Evolutionary conservation across 495 filamentous ascomycete genomes (phyloP), one percentile per base, ranked within the genome.

Genomic region (Choiromyces venosus): DNA sequence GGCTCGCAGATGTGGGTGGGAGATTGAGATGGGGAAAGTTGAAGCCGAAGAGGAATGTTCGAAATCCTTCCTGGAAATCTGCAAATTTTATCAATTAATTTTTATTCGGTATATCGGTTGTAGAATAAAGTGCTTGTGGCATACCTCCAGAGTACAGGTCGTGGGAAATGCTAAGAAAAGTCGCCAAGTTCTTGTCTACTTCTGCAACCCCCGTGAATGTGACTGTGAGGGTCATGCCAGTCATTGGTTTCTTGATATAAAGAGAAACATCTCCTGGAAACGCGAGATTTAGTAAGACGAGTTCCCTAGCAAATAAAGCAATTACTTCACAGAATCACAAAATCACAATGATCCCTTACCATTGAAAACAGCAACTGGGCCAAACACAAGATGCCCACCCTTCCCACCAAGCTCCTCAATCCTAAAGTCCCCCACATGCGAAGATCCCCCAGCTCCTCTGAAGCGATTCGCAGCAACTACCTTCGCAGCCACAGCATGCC

Each of bases 1-100:
- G 79, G 44, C 42, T 71, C n/a, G 64, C 56, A 37, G 79, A 81
- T 8, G 79, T 79, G 14, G 79, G 79, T 66, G 79, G 79, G 35
- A 81, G 79, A 35, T 81, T 81, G 36, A 81, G 36, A 56, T 78
- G 75, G 18, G 79, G 79, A 33, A 81, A 81, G 36, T 77, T 74
- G n/a, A 81, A 81, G 33, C 73, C 76, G 37, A 81, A 81, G 39
- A 81, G 69, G 40, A 81, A 81, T 75, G 75, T 81, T 56, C 76
- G 65, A 67, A 78, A 67, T 10, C 79, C 79, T 46, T 77, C 79
- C 10, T 78, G 67, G 36, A 81, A 69, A 46, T 81, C 79, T 81
- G 65, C 35, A 29, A 80, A 37, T 40, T 39, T 35, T 39, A 38
- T 65, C 35, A 61, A 61, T 61, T 4, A 19, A 67, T 12, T 21